phyloP scores from a whole-genome alignment of 257 asterid genomes.

The Ligustrum vulgare region DNA sequence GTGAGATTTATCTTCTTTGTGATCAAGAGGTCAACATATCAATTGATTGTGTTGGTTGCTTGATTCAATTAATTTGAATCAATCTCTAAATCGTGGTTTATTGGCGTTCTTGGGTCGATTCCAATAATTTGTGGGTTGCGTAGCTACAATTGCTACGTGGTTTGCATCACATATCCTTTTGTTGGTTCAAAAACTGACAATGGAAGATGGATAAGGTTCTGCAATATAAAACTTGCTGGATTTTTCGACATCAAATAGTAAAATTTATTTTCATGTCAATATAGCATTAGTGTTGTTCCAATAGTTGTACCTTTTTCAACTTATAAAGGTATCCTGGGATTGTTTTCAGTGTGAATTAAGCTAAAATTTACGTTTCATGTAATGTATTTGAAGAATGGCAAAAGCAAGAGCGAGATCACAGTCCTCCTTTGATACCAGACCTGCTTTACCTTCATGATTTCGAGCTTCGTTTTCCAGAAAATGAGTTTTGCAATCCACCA shows the following conservation, averaged over 20 bases:
- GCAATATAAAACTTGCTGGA: neutral
- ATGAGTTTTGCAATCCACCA: neutral
- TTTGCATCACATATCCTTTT: too few species aligned
- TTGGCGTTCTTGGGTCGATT: too few species aligned
- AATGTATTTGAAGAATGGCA: neutral
- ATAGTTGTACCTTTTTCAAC: neutral
- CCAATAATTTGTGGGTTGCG: too few species aligned
- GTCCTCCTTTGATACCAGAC: neutral
- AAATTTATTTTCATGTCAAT: neutral
- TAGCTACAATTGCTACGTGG: too few species aligned
- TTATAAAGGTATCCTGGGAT: neutral
- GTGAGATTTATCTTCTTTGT: too few species aligned
- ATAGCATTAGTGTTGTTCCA: neutral
- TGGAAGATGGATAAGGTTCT: neutral
- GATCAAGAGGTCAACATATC: too few species aligned
- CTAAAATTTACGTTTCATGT: neutral
- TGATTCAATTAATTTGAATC: too few species aligned
- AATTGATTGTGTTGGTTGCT: too few species aligned
- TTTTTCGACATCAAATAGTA: neutral
- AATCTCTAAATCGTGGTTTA: too few species aligned
- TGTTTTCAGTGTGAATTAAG: neutral
- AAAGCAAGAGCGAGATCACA: neutral
- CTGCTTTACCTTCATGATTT: neutral
- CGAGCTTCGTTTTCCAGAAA: neutral
- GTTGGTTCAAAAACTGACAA: neutral